Percentiles rank a stretch among this genome's conserved stretches.
Evolutionary conservation across 495 filamentous ascomycete species (phyloP).

Genomic region (Aspergillus ostianus): DNA sequence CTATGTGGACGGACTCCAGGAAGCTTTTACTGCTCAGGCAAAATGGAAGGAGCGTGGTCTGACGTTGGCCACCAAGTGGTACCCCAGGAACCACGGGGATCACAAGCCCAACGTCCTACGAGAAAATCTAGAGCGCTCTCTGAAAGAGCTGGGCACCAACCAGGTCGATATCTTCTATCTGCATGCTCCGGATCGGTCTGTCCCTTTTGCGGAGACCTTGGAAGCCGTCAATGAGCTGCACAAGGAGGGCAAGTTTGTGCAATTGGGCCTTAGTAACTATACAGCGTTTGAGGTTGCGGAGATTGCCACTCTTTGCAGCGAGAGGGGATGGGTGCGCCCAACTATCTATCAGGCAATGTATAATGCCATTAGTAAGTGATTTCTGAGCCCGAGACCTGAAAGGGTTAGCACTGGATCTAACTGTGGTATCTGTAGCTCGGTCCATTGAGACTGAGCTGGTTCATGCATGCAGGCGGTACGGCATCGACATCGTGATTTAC

Average conservation of each 20-base stretch:
- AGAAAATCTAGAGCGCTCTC: slow-evolving; percentile 58
- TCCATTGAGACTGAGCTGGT: slow-evolving; percentile 79
- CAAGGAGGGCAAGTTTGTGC: slow-evolving; percentile 83
- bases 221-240: slow-evolving; percentile 75
- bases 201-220: slow-evolving; percentile 78
- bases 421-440: slow-evolving; percentile 53
- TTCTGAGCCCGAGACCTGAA: slow-evolving; percentile 58
- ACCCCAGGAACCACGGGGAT: slow-evolving; percentile 56
- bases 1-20: slow-evolving; percentile 74
- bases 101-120: slow-evolving; percentile 62
- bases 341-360: slow-evolving; percentile 67
- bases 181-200: slow-evolving; percentile 77
- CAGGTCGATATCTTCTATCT: slow-evolving; percentile 86
- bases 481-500: slow-evolving; percentile 86
- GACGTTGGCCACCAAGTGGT: slow-evolving; percentile 81
- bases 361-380: slow-evolving; percentile 54
- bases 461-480: slow-evolving; percentile 76
- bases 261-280: slow-evolving; percentile 79
- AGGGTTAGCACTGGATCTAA: slow-evolving; percentile 55
- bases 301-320: slow-evolving; percentile 76
- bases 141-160: slow-evolving; percentile 73
- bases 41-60: slow-evolving; percentile 81
- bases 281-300: slow-evolving; percentile 91
- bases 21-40: slow-evolving; percentile 74
- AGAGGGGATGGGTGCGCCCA: slow-evolving; percentile 67